Conservation (phyloP, 208 protist species). For the Trypanosoma vivax region DNA sequence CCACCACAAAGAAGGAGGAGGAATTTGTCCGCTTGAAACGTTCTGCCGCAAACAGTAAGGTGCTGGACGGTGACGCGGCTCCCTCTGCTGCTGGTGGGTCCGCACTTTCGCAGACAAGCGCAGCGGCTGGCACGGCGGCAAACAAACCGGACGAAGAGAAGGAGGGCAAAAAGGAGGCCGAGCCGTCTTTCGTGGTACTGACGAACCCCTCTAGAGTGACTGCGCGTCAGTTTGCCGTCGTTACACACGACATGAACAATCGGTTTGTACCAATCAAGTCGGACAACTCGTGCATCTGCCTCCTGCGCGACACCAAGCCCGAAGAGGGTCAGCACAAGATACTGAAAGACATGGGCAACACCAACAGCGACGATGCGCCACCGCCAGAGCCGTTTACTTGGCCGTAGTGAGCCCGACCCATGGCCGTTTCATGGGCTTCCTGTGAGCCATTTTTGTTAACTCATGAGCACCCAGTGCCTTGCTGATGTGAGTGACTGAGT, state of each 20-base stretch:
- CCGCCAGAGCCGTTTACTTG: slow-evolving; percentile 76
- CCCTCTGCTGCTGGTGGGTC: not conserved
- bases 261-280: slow-evolving; percentile 76
- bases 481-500: too few species aligned
- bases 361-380: slow-evolving; percentile 46
- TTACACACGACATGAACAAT: slow-evolving; percentile 59
- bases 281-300: slow-evolving; percentile 62
- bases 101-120: not conserved
- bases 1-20: slow-evolving; percentile 83
- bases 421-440: too few species aligned
- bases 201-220: slow-evolving; percentile 80
- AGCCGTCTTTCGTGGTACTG: slow-evolving; percentile 53
- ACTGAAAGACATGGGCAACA: slow-evolving; percentile 37
- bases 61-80: not conserved
- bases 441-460: too few species aligned
- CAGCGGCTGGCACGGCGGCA: not conserved
- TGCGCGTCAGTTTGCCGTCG: slow-evolving; percentile 55
- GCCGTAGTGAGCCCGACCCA: slow-evolving; percentile 30
- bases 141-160: slow-evolving; percentile 4
- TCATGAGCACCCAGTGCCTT: too few species aligned
- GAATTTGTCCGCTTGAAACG: slow-evolving; percentile 54
- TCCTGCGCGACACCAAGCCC: slow-evolving; percentile 67
- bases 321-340: slow-evolving; percentile 42
- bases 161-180: slow-evolving; percentile 34
- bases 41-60: slow-evolving; percentile 14